Conservation (phyloP, 257 asterid species). For the Lycium ferocissimum region DNA sequence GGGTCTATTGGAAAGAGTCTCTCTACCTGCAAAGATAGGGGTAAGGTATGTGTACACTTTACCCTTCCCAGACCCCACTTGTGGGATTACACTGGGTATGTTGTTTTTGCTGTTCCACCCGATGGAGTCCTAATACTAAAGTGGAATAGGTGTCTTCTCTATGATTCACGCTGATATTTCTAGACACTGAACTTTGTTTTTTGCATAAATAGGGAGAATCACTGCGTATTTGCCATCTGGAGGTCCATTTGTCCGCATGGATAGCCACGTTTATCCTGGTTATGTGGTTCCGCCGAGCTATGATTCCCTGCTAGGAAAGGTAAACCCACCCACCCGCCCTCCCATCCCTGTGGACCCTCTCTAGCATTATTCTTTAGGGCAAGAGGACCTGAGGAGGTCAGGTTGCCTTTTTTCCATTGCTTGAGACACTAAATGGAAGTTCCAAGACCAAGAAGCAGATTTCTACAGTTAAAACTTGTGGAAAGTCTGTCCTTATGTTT, state of each 20-base stretch:
- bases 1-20: too few species aligned
- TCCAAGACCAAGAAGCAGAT: neutral
- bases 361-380: neutral
- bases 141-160: neutral
- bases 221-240: constrained; percentile 94
- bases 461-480: neutral
- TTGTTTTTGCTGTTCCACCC: neutral
- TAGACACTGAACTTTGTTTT: neutral
- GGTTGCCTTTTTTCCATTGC: neutral
- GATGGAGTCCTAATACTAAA: neutral
- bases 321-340: constrained; percentile 1
- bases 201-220: constrained; percentile 72
- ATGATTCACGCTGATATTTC: neutral
- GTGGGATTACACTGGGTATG: too few species aligned
- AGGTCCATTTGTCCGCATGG: constrained; percentile 98
- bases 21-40: too few species aligned
- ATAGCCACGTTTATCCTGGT: constrained; percentile 96
- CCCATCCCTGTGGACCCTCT: neutral
- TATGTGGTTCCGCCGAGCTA: constrained; percentile 99
- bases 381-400: neutral
- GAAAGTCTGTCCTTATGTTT: neutral
- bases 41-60: too few species aligned
- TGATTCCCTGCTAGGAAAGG: constrained; percentile 98
- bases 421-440: neutral
- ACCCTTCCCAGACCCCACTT: too few species aligned